Evolutionary conservation across 106 monocot species (phyloP).

Genomic region (Acanthochlamys bracteata): DNA sequence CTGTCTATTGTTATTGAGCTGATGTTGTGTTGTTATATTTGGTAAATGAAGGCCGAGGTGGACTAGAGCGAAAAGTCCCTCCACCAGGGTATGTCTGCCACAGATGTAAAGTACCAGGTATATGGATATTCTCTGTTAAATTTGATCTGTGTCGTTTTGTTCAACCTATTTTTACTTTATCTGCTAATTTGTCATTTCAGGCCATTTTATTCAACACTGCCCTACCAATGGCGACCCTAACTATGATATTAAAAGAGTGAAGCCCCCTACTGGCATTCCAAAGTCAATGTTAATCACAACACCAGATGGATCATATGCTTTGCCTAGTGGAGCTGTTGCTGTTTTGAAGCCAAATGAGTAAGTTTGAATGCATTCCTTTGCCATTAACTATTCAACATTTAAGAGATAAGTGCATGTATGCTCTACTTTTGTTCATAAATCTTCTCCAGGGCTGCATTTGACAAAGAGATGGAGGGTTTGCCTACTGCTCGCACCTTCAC

Average conservation of each 20-base stretch:
- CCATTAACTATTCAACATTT: too few relatives aligned
- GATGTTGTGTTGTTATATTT: neutral
- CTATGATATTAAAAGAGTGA: conserved; percentile 65
- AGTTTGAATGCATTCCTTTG: neutral
- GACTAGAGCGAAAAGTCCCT: conserved; percentile 63
- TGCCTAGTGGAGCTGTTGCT: conserved; percentile 94
- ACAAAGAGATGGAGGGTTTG: conserved; percentile 90
- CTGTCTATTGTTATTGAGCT: neutral
- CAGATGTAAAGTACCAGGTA: conserved; percentile 95
- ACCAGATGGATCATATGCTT: conserved; percentile 91
- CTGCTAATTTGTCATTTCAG: conserved; percentile 20
- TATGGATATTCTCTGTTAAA: neutral
- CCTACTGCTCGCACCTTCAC: conserved; percentile 60
- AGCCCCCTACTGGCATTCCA: conserved; percentile 88
- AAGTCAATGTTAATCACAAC: conserved; percentile 87
- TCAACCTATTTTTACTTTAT: neutral
- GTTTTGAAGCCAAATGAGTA: conserved; percentile 96
- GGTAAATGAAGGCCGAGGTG: conserved; percentile 42
- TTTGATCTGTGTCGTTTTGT: neutral
- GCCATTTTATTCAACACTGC: conserved; percentile 93
- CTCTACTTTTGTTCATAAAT: neutral
- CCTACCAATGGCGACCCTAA: conserved; percentile 86
- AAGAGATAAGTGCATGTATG: neutral
- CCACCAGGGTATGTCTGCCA: conserved; percentile 92
- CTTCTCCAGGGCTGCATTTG: conserved; percentile 76